Percentiles rank a stretch among this genome's conserved stretches.
Evolutionary conservation across 179 eudicot species (phyloP).

Genomic region (Corrigiola litoralis): DNA sequence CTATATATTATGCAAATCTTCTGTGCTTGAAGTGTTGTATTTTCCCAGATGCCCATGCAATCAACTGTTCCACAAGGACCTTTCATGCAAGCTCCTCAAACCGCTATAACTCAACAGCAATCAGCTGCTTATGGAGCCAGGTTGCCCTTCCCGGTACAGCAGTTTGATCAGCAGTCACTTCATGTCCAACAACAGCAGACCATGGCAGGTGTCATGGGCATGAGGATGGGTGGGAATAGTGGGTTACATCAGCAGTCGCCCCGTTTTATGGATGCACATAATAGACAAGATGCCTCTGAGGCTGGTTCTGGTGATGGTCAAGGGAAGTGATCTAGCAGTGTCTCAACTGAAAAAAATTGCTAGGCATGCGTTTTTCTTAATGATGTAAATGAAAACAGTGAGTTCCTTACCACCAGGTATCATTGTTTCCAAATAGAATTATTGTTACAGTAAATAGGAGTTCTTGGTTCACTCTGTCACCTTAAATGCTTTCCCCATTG

Average conservation of each 20-base stretch:
- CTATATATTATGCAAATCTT: neutral
- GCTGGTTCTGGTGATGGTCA: slow-evolving; percentile 34
- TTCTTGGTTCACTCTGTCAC: neutral
- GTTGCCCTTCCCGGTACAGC: slow-evolving; percentile 44
- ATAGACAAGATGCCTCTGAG: slow-evolving; percentile 45
- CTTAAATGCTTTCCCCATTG: slow-evolving; percentile 10
- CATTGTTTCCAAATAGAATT: slow-evolving; percentile 11
- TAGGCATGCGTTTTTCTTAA: neutral
- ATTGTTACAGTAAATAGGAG: slow-evolving; percentile 3
- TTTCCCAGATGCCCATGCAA: slow-evolving; percentile 56
- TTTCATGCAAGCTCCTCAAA: slow-evolving; percentile 67
- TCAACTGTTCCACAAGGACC: slow-evolving; percentile 66
- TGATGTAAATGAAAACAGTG: slow-evolving; percentile 17
- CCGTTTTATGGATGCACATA: slow-evolving; percentile 39
- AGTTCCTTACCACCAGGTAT: slow-evolving; percentile 4
- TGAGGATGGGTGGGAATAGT: slow-evolving; percentile 45
- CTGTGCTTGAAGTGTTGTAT: neutral
- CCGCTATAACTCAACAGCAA: slow-evolving; percentile 54
- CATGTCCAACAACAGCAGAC: slow-evolving; percentile 42
- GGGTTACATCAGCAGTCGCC: slow-evolving; percentile 36
- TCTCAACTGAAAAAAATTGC: slow-evolving; percentile 8
- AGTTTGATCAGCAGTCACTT: slow-evolving; percentile 53
- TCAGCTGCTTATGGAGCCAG: slow-evolving; percentile 41
- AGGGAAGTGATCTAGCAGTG: slow-evolving; percentile 16
- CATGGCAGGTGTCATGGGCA: slow-evolving; percentile 50